Evolutionary conservation across 805 yeast species (phyloP), one percentile per base, ranked within the genome.

Genomic region (Jamesozyma piceae): DNA sequence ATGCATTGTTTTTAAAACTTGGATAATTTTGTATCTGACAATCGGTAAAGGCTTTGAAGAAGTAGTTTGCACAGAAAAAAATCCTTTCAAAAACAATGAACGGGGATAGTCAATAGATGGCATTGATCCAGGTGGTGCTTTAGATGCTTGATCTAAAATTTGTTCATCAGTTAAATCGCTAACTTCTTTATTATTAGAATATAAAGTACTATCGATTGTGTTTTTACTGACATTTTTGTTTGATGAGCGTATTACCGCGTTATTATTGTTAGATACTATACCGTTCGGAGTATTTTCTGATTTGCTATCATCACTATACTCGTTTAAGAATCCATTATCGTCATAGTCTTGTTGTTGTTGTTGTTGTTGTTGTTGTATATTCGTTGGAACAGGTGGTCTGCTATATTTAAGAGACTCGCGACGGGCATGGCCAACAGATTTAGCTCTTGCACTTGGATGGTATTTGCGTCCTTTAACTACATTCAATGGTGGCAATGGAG

Each of bases 21-120:
- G 73, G 24, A 89, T 83, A 33, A 89, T 79, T 58, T 84, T 89
- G 56, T 83, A 79, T 43, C 97, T 75, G 44, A 89, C 88, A 48
- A 85, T 83, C 11, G 95, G 89, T 43, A 90, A 70, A 17, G 95
- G 92, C 54, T 87, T 87, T 3, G 95, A 85, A 2, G 96, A 87
- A 0, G 97, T 89, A 1, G 95, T 85, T 65, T 89, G 96, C 38
- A 89, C 97, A 46, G 90, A 80, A 65, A 89, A 89, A 57, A 90
- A 89, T 1, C 97, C 97, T 59, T 88, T 86, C 60, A 89, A 72
- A 68, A 87, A 88, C 50, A 89, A 73, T 2, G 95, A 89, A 65
- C 82, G 82, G 46, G 96, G 95, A 58, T 79, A 86, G 57, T 89
- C 96, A 60, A 90, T 87, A 0, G 96, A 87, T 22, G 94, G 95